phyloP scores from a whole-genome alignment of 371 early-diverging fungal genomes.

The Parasitella parasitica region DNA sequence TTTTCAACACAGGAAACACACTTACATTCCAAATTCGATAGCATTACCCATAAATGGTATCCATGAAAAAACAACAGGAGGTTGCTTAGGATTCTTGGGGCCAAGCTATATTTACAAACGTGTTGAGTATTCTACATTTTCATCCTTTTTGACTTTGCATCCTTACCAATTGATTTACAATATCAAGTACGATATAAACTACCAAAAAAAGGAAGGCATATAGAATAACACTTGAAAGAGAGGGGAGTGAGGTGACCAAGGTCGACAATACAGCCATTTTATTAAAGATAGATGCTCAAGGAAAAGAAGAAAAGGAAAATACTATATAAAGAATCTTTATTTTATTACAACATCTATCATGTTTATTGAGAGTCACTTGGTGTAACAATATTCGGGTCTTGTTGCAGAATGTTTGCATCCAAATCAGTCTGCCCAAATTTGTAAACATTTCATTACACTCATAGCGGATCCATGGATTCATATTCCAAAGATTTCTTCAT shows the following conservation, averaged over 20 bases:
- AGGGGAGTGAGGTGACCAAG: conserved; percentile 16
- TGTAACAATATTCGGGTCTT: conserved; percentile 13
- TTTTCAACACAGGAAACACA: background rate
- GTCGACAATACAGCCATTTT: conserved; percentile 29
- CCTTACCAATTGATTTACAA: conserved; percentile 47
- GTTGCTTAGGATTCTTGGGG: conserved; percentile 63
- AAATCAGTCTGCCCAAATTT: conserved; percentile 3
- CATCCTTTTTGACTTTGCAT: background rate
- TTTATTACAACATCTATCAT: no score
- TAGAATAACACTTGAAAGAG: conserved; percentile 16
- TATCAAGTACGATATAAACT: conserved; percentile 36
- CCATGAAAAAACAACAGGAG: conserved; percentile 84
- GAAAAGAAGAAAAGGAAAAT: background rate
- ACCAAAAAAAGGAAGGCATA: conserved; percentile 34
- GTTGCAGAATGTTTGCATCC: conserved; percentile 6
- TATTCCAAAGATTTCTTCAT: conserved; percentile 71
- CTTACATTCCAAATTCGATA: conserved; percentile 79
- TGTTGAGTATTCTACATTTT: background rate
- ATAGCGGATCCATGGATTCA: conserved; percentile 15
- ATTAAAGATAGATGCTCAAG: background rate
- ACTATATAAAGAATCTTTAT: background rate
- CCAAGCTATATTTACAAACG: conserved; percentile 36
- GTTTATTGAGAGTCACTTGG: conserved; percentile 4
- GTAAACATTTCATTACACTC: conserved; percentile 4
- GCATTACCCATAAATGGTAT: conserved; percentile 93